Conservation (phyloP, 2,329 filamentous ascomycete species). For the Fusarium denticulatum region DNA sequence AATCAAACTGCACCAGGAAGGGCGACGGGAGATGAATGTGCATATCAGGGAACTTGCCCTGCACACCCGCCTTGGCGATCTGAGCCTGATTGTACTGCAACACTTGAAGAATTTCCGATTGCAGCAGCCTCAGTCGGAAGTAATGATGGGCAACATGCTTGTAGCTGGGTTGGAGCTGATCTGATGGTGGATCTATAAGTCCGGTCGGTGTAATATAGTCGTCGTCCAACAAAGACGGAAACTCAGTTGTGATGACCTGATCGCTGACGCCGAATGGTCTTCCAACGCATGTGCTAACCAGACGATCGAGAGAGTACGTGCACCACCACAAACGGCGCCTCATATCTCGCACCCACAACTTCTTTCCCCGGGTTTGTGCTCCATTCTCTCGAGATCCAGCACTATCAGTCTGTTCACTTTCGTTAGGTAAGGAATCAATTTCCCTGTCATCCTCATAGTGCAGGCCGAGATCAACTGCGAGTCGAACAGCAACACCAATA, state of each 20-base stretch:
- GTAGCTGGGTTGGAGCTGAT: constrained; percentile 77
- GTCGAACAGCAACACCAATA: constrained; percentile 87
- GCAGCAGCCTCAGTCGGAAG: constrained; percentile 85
- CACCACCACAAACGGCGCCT: constrained; percentile 95
- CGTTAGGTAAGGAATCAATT: constrained; percentile 58
- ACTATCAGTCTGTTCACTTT: constrained; percentile 50
- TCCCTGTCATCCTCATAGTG: constrained; percentile 89
- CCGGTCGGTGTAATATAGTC: constrained; percentile 84
- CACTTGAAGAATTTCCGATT: constrained; percentile 95
- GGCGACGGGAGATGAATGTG: constrained; percentile 83
- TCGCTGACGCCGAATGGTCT: constrained; percentile 95
- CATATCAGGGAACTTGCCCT: constrained; percentile 77
- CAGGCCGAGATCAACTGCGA: constrained; percentile 90
- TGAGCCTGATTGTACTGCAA: constrained; percentile 92
- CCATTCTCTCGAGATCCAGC: constrained; percentile 47
- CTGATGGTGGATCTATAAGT: constrained; percentile 69
- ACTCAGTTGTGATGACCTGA: constrained; percentile 94
- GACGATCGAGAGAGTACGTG: constrained; percentile 92
- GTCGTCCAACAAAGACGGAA: constrained; percentile 89
- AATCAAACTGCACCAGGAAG: constrained; percentile 84
- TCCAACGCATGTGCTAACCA: constrained; percentile 93
- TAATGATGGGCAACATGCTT: constrained; percentile 94
- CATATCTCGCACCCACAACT: constrained; percentile 87
- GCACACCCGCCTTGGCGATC: constrained; percentile 73
- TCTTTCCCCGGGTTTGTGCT: constrained; percentile 67